Percentiles rank a stretch among this genome's conserved stretches.
Conservation (phyloP, 192 early-diverging fungal genomes). For the Coemansia sp. region DNA sequence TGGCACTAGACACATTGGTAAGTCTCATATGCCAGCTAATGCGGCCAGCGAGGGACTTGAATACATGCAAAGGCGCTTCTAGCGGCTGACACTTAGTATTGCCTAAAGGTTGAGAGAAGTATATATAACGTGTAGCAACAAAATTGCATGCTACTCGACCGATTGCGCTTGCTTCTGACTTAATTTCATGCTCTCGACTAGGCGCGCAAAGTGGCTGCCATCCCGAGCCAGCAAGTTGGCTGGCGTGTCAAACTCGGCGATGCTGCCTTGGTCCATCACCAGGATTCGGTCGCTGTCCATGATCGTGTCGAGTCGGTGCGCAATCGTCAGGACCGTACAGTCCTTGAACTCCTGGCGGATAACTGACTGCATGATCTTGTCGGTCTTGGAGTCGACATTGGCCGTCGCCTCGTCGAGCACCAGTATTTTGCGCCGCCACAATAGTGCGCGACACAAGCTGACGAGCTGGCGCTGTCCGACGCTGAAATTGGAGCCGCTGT, state of each 20-base stretch:
- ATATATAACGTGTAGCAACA: no score
- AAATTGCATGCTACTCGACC: no score
- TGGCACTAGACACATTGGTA: no score
- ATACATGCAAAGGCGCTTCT: no score
- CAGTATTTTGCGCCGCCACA: background rate
- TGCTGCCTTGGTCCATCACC: conserved; percentile 55
- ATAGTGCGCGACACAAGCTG: background rate
- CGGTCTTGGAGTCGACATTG: no score
- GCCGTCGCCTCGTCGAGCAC: background rate
- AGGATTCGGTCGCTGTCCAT: conserved; percentile 64
- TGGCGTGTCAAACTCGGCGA: conserved; percentile 37
- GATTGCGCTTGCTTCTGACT: background rate
- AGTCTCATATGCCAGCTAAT: no score
- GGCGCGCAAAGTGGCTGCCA: conserved; percentile 7
- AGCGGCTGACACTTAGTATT: no score
- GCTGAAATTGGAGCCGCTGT: conserved; percentile 31
- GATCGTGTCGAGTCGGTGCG: conserved; percentile 71
- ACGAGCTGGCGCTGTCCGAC: conserved; percentile 53
- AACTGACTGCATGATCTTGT: conserved; percentile 65
- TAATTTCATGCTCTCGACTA: conserved; percentile 14
- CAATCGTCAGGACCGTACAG: conserved; percentile 62
- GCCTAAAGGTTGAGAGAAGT: no score
- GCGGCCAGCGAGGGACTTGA: no score
- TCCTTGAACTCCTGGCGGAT: conserved; percentile 51
- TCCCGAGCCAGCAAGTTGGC: conserved; percentile 3